Percentiles rank a stretch among this genome's conserved stretches.
These are phyloP conservation scores for Kodamaea laetipori DNA, from an alignment of 805 yeast species.

Conservation along the genomic window DNA sequence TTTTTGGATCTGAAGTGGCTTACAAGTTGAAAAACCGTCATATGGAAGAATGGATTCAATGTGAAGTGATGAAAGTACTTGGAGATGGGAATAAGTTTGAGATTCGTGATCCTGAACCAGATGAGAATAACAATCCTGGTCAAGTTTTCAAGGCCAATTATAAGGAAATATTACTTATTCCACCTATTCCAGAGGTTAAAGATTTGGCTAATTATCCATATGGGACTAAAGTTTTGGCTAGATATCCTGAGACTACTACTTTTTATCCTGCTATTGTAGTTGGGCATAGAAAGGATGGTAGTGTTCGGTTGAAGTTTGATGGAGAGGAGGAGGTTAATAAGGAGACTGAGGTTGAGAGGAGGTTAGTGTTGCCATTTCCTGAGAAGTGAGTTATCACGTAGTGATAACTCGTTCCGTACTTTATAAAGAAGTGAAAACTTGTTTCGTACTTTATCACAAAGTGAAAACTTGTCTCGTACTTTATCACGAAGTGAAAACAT, in stretches of 20 bases:
- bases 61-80: conserved; percentile 79
- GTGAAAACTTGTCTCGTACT: too few relatives aligned
- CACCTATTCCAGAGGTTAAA: conserved; percentile 49
- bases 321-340: conserved; percentile 97
- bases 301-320: conserved; percentile 80
- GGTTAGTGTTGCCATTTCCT: conserved; percentile 80
- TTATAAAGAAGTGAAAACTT: too few relatives aligned
- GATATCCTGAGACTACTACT: conserved; percentile 97
- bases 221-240: conserved; percentile 82
- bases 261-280: conserved; percentile 93
- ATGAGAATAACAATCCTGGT: conserved; percentile 86
- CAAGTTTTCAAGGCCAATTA: conserved; percentile 79
- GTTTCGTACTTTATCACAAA: too few relatives aligned
- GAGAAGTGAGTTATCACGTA: conserved; percentile 5
- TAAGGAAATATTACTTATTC: conserved; percentile 77
- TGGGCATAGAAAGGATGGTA: conserved; percentile 72
- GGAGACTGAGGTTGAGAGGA: conserved; percentile 88
- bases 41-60: conserved; percentile 95
- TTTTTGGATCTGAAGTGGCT: conserved; percentile 82
- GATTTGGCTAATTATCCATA: conserved; percentile 58
- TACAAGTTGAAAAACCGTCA: conserved; percentile 71
- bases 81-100: conserved; percentile 75
- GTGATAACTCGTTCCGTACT: too few relatives aligned
- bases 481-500: too few relatives aligned
- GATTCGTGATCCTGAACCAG: conserved; percentile 98